A percentile compares a stretch with the other conserved stretches of the same genome.
Evolutionary conservation across 345 rosid species (phyloP).

Genomic region (Gossypium thurberi): DNA sequence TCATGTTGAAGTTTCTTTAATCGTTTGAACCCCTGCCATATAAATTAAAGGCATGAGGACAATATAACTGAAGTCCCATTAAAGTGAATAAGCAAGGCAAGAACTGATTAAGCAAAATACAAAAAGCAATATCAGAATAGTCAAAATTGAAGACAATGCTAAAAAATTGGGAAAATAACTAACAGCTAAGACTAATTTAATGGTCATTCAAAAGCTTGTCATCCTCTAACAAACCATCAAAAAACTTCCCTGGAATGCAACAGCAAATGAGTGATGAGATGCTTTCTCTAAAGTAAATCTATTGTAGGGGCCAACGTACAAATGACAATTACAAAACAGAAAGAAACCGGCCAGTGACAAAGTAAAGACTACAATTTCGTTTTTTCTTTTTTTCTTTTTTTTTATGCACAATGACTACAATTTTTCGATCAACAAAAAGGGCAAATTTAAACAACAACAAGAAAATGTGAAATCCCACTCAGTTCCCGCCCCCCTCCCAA

Average conservation of each 20-base stretch:
- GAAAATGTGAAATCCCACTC: not conserved
- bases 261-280: not conserved
- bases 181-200: not conserved
- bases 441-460: not conserved
- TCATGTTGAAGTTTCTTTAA: slow-evolving; percentile 47
- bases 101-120: not conserved
- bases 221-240: not conserved
- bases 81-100: not conserved
- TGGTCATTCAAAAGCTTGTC: not conserved
- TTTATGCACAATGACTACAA: no score
- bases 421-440: not conserved
- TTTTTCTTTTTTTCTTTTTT: no score
- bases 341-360: not conserved
- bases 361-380: not conserved
- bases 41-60: not conserved
- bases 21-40: slow-evolving; percentile 48
- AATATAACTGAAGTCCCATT: not conserved
- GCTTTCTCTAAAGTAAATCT: not conserved
- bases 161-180: not conserved
- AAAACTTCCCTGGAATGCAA: not conserved
- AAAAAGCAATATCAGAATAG: not conserved
- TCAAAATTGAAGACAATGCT: not conserved
- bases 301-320: not conserved
- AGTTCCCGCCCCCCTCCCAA: no score
- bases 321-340: not conserved